Evolutionary conservation across 306 rosid genomes (phyloP).

Genomic region (Ormosia emarginata): DNA sequence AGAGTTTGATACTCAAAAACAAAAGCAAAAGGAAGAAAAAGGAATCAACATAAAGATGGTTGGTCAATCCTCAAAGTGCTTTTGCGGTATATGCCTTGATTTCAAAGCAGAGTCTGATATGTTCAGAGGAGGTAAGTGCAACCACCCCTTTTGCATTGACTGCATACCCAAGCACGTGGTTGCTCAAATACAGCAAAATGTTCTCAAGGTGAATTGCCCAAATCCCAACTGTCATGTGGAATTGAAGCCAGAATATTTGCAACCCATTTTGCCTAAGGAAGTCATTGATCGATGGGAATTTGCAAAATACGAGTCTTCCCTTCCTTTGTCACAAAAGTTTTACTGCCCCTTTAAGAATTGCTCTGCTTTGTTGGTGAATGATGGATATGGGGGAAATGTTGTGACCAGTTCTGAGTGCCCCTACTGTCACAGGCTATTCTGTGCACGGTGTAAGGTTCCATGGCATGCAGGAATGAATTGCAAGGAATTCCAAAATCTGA

Average conservation of each 20-base stretch:
- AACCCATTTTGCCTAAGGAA: not conserved
- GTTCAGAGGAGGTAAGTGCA: not conserved
- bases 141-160: not conserved
- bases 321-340: not conserved
- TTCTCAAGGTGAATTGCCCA: conserved; percentile 5
- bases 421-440: not conserved
- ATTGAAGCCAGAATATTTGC: not conserved
- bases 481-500: not conserved
- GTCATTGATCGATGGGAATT: not conserved
- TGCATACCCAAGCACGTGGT: not conserved
- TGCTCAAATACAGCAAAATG: not conserved
- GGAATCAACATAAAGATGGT: not conserved
- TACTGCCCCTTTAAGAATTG: conserved; percentile 20
- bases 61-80: not conserved
- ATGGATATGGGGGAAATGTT: not conserved
- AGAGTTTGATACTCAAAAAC: too few species aligned
- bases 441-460: not conserved
- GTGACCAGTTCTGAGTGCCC: not conserved
- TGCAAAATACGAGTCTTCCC: not conserved
- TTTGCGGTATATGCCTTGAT: conserved; percentile 12
- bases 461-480: not conserved
- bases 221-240: not conserved
- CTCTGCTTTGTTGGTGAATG: conserved; percentile 12
- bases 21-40: too few species aligned
- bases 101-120: not conserved